phyloP scores from a whole-genome alignment of 371 early-diverging fungal genomes.

The Mucor velutinosus region DNA sequence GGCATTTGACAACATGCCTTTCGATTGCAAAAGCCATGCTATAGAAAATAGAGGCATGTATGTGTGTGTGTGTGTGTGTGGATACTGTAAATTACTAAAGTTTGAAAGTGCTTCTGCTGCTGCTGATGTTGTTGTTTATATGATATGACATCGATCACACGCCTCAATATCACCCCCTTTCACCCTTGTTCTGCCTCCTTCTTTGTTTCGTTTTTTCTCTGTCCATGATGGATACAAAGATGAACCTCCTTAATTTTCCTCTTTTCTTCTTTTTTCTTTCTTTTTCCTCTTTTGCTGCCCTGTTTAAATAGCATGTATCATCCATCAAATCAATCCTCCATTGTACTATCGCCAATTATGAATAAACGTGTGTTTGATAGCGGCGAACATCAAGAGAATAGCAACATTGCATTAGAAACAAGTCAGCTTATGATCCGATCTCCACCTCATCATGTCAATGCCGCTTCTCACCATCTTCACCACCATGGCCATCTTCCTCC shows the following conservation, averaged over 20 bases:
- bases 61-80: background rate
- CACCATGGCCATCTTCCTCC: background rate
- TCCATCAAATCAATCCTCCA: conserved; percentile 5
- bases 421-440: conserved; percentile 34
- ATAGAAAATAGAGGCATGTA: background rate
- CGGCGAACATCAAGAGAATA: conserved; percentile 12
- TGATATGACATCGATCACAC: conserved; percentile 21
- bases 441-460: background rate
- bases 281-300: background rate
- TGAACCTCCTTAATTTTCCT: background rate
- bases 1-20: background rate
- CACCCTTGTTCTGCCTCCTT: conserved; percentile 25
- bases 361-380: conserved; percentile 14
- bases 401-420: conserved; percentile 28
- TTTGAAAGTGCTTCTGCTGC: background rate
- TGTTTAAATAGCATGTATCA: conserved; percentile 5
- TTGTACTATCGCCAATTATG: conserved; percentile 9
- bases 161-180: conserved; percentile 18
- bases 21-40: background rate
- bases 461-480: background rate
- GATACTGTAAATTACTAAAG: background rate
- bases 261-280: conserved; percentile 3
- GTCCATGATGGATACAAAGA: background rate
- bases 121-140: background rate
- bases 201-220: conserved; percentile 21